These are phyloP conservation scores for Alternaria panax DNA, from an alignment of 2,329 filamentous ascomycete genomes.

Conservation along the genomic window DNA sequence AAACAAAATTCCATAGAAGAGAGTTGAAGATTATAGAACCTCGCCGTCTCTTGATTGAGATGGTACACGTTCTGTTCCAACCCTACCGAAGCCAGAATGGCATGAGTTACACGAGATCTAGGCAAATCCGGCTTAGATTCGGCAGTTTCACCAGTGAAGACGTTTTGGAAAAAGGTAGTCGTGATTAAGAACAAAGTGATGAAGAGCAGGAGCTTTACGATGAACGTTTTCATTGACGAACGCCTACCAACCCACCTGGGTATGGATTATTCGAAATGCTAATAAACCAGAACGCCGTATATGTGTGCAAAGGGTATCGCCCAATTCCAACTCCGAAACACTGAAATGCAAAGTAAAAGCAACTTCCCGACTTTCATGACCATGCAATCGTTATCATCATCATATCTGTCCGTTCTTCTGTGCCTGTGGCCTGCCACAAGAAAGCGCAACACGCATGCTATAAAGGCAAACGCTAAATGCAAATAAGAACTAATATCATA, in stretches of 20 bases:
- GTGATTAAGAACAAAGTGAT: too few relatives aligned
- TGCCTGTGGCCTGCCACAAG: conserved; percentile 17
- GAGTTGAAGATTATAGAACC: background rate
- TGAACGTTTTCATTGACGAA: background rate
- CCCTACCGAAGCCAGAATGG: background rate
- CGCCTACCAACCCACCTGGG: background rate
- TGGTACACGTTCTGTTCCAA: background rate
- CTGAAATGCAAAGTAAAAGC: background rate
- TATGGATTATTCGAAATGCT: conserved; percentile 1
- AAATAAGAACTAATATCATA: background rate
- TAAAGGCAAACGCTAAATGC: background rate
- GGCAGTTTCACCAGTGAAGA: background rate
- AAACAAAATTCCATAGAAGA: background rate
- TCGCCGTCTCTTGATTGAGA: background rate
- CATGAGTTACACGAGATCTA: background rate
- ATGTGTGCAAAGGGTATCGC: conserved; percentile 28
- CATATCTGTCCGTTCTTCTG: background rate
- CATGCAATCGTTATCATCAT: conserved; percentile 1
- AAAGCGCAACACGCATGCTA: background rate
- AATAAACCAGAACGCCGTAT: conserved; percentile 16
- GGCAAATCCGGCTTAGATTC: background rate
- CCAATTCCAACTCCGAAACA: conserved; percentile 7
- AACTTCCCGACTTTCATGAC: background rate
- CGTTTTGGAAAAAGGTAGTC: background rate
- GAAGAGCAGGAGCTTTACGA: background rate